A percentile compares a stretch with the other conserved stretches of the same genome.
Evolutionary conservation across 371 early-diverging fungal genomes (phyloP).

Genomic region (Mortierella polycephala): DNA sequence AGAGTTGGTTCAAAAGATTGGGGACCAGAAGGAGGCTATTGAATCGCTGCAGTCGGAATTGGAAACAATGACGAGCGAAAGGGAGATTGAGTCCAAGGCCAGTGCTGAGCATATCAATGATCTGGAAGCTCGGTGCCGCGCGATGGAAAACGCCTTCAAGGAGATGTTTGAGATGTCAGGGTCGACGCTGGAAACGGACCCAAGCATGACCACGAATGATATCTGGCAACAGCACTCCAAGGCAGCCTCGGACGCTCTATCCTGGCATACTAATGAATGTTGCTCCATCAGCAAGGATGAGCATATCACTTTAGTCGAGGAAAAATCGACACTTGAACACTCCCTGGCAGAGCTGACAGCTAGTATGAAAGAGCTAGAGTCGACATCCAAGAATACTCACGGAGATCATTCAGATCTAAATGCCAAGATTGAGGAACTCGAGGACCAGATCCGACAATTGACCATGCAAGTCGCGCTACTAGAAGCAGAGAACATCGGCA

Average conservation of each 20-base stretch:
- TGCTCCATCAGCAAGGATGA: constrained; percentile 29
- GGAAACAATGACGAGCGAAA: not conserved
- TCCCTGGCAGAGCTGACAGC: constrained; percentile 2
- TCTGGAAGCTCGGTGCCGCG: constrained; percentile 23
- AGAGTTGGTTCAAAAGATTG: constrained; percentile 7
- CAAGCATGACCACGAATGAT: not conserved
- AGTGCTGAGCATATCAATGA: constrained; percentile 18
- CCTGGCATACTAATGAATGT: constrained; percentile 11
- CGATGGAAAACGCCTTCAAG: constrained; percentile 31
- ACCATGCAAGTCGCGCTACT: constrained; percentile 37
- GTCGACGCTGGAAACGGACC: constrained; percentile 1
- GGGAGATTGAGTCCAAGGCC: constrained; percentile 12
- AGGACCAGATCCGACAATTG: constrained; percentile 35
- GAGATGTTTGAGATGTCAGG: constrained; percentile 23
- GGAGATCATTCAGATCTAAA: constrained; percentile 17
- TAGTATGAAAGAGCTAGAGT: constrained; percentile 11
- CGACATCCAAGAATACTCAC: constrained; percentile 3
- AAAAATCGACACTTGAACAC: constrained; percentile 5
- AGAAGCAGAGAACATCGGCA: constrained; percentile 51
- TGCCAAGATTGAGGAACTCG: constrained; percentile 40
- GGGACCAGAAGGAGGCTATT: constrained; percentile 3
- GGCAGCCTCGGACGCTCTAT: constrained; percentile 16
- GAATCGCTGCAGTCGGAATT: constrained; percentile 12
- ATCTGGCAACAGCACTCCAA: constrained; percentile 25
- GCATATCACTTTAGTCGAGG: constrained; percentile 21